Base-by-base conservation (phyloP, 441 rosid species). In the Pelargonium myrrhifolium region DNA sequence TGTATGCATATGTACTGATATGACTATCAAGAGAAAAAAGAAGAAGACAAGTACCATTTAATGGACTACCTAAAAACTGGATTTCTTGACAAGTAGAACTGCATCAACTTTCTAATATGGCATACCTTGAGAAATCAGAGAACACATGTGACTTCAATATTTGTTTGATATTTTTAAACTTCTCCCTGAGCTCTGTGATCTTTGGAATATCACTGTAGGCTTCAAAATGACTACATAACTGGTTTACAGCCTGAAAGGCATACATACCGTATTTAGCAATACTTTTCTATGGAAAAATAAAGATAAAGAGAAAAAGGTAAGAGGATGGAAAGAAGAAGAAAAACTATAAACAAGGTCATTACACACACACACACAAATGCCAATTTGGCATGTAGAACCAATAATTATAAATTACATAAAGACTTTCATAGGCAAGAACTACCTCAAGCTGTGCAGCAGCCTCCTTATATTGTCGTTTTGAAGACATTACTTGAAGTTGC, bases 391-490 rank as follows among this genome's bases (percentile, higher is more conserved):
- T 10, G 60, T 55, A 55, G 58, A 51, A 18, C 53, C 53, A 55
- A 18, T 55, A 55, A 40, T 0, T 40, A 40, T 40, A 40, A 40
- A 9, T 5, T 40, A 40, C 12, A 7, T 40, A 10, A 2, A 31
- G 45, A 58, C 31, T 21, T 22, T 58, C 35, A 10, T 58, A 22
- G 62, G 62, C n/a, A 58, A 28, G 17, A 17, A 51, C 47, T 84
- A 95, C 99, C 99, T 95, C 99, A 65, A 95, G 81, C 83, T 95
- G 99, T 68, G 93, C 99, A 83, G 98, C 96, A 71, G 96, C 97
- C 83, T 95, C 99, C 75, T 87, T 95, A 78, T 95, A 92, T 68
- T 92, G 97, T 53, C 98, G 83, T 83, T 95, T 95, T 60, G 99
- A 95, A 47, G 99, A 93, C 99, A 95, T 92, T 71, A 88, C 86